Conservation (phyloP, 208 protist genomes). For the Crithidia mellificae region DNA sequence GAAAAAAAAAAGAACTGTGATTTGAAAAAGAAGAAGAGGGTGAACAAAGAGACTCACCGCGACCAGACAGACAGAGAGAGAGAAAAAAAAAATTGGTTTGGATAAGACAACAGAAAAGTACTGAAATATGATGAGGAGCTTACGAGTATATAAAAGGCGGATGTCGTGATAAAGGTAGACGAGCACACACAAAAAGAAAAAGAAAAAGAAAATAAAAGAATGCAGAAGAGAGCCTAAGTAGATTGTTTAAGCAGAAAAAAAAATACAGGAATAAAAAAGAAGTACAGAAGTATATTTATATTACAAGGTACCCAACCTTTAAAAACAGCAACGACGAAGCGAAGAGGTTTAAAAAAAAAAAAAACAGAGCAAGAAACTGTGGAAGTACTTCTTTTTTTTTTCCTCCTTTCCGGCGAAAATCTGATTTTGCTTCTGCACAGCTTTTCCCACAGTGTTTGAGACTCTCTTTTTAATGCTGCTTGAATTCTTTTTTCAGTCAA, state of each 20-base stretch:
- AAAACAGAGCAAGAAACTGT: background rate
- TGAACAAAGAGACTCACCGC: background rate
- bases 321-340: too few species aligned
- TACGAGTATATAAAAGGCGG: conserved; percentile 8
- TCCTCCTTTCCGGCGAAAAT: background rate
- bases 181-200: conserved; percentile 4
- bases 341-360: conserved; percentile 1
- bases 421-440: background rate
- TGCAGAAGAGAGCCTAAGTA: conserved; percentile 1
- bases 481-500: background rate
- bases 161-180: conserved; percentile 9
- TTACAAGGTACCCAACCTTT: background rate
- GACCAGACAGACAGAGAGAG: background rate
- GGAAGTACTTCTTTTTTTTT: background rate
- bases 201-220: conserved; percentile 1
- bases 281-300: background rate
- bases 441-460: too few species aligned
- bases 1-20: background rate
- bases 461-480: too few species aligned
- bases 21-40: background rate
- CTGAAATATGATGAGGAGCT: conserved; percentile 2
- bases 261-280: background rate
- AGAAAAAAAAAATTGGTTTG: conserved; percentile 7
- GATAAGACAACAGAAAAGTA: conserved; percentile 3
- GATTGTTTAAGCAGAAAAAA: background rate